Percentiles rank a stretch among this genome's conserved stretches.
Evolutionary conservation across 805 yeast species (phyloP).

Genomic region (Ogataea dorogensis): DNA sequence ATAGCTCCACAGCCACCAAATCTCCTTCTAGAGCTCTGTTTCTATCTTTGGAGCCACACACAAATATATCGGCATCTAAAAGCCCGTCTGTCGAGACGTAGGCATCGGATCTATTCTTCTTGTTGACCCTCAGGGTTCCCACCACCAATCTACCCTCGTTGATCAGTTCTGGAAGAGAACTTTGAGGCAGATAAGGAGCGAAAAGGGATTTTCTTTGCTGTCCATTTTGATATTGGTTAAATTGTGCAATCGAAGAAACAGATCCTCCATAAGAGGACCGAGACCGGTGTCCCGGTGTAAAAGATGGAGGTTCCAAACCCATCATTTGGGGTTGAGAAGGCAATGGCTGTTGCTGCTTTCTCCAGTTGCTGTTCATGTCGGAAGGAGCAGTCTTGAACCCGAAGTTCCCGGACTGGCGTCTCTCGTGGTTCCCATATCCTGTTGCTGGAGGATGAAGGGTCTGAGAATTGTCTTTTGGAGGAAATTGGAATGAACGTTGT

Average conservation of each 20-base stretch:
- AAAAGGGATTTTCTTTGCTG: slow-evolving; percentile 72
- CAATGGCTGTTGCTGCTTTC: slow-evolving; percentile 48
- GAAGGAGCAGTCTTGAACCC: slow-evolving; percentile 42
- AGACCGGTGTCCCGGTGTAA: slow-evolving; percentile 77
- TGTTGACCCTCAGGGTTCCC: slow-evolving; percentile 90
- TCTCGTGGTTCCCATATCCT: slow-evolving; percentile 43
- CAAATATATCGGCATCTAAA: slow-evolving; percentile 93
- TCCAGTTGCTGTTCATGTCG: slow-evolving; percentile 61
- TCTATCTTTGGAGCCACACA: slow-evolving; percentile 97
- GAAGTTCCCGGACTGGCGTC: slow-evolving; percentile 42
- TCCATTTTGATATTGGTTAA: slow-evolving; percentile 37
- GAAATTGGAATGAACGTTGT: slow-evolving; percentile 60
- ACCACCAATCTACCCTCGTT: slow-evolving; percentile 89
- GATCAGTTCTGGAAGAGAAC: slow-evolving; percentile 83
- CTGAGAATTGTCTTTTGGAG: slow-evolving; percentile 41
- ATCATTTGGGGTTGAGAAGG: slow-evolving; percentile 25
- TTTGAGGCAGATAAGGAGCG: slow-evolving; percentile 95
- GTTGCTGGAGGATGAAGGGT: slow-evolving; percentile 54
- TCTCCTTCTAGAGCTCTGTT: slow-evolving; percentile 97
- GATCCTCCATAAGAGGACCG: slow-evolving; percentile 72
- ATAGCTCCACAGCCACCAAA: slow-evolving; percentile 89
- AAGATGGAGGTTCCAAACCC: slow-evolving; percentile 34
- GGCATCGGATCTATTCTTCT: slow-evolving; percentile 95
- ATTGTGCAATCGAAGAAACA: slow-evolving; percentile 47
- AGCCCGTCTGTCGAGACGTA: slow-evolving; percentile 97